Evolutionary conservation across 306 rosid genomes (phyloP), one percentile per base, ranked within the genome.

Genomic region (Chamaecrista fasciculata): DNA sequence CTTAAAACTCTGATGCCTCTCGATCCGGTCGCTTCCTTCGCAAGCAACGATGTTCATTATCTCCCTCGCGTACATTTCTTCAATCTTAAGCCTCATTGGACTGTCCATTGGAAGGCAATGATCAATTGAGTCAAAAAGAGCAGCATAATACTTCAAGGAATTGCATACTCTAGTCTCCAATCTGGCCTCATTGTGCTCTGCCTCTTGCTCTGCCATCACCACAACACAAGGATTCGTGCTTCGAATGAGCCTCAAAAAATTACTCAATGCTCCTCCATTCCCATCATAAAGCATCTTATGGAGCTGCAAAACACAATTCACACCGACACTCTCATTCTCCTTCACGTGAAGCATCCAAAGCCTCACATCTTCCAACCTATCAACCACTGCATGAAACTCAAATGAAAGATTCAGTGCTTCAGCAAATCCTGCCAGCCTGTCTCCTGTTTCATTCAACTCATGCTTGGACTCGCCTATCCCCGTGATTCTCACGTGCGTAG

Each of bases 261-360:
- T 96, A 52, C 93, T 83, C 50, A 91, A 15, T 0, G 87, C 96
- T 67, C 92, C 91, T 19, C 95, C 92, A 33, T 50, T 82, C 8
- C 58, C 77, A 43, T 91, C 96, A 34, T 87, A 80, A 3, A 95
- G 93, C 0, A 82, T 89, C 82, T 87, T 91, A 83, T 95, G 99
- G 2, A 95, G 91, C 77, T 95, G 99, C 76, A 84, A 76, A 55
- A 83, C 76, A 40, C 96, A 89, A 46, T 95, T 95, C 62, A 91
- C 93, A 1, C 92, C 96, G 33, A 95, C 93, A 21, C 83, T 80
- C 53, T 95, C 99, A 0, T 85, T 87, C 62, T 95, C 95, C 90
- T 91, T 95, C 52, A 95, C 97, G 71, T 91, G 97, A 67, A 95
- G 97, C 99, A 95, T 95, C 99, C 99, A 95, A 8, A 95, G 86